Base-by-base conservation (phyloP, 768 basidiomycete species). In the Chalciporus chontae region DNA sequence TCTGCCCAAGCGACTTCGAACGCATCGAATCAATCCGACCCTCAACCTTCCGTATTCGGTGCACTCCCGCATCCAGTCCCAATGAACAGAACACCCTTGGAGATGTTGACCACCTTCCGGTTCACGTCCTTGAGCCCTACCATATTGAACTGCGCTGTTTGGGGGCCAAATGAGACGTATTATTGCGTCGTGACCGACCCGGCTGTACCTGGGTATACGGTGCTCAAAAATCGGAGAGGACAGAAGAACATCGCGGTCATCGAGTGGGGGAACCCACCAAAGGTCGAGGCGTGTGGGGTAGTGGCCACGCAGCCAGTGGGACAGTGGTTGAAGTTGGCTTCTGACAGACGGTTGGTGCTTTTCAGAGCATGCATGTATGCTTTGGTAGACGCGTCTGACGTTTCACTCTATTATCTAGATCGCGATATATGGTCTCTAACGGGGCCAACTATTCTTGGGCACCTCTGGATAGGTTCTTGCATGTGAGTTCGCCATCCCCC, bases 31-130 rank as follows among this genome's bases (percentile, higher is more conserved):
- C 47, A 51, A 18, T 17, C 34, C 15, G 26, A 34, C 18, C 29
- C 31, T 21, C 59, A 69, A 9, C 78, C 82, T 41, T 84, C 84
- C 41, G 66, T 84, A 50, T 81, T 78, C 57, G 84, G 84, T 5
- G 83, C 82, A 0, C 77, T 85, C 17, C 84, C 84, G 24, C 82
- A 79, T 56, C 74, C 79, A 0, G 46, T 19, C 15, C 38, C 66
- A 19, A 49, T 69, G 26, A 43, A 18, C 42, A 39, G 58, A 19
- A 59, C 69, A 6, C 31, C 68, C 19, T 56, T 73, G 14, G 65
- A 69, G 26, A 60, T 68, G 14, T 68, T 70, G 49, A 56, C 73
- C 54, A 67, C 70, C 5, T 78, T 79, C 63, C 70, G 71, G 42
- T 79, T 85, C 70, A 74, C 75, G 10, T 66, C 72, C 11, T 72